A percentile compares a stretch with the other conserved stretches of the same genome.
These are phyloP conservation scores for Cochlearia excelsa DNA, from an alignment of 345 rosid genomes.

Conservation along the genomic window DNA sequence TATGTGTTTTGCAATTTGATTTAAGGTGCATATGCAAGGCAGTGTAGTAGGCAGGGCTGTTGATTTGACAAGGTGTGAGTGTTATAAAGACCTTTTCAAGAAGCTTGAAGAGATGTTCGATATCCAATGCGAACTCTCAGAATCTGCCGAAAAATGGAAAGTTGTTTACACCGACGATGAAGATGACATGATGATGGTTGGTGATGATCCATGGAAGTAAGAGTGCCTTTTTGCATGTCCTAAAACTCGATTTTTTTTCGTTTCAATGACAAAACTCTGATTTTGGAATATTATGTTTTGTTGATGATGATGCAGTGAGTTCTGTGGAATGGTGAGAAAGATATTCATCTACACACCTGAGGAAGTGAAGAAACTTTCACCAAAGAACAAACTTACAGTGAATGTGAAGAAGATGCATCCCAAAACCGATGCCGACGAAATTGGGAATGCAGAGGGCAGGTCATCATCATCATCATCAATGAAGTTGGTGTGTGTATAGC, in stretches of 20 bases:
- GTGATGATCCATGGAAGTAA: conserved; percentile 99
- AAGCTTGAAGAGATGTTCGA: conserved; percentile 94
- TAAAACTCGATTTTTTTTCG: no score
- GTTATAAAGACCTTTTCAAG: conserved; percentile 71
- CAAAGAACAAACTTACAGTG: conserved; percentile 61
- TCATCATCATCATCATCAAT: conserved; percentile 39
- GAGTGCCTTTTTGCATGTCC: conserved; percentile 25
- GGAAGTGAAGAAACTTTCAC: conserved; percentile 80
- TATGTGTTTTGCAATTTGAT: not conserved
- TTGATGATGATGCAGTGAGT: conserved; percentile 57
- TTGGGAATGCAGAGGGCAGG: conserved; percentile 58
- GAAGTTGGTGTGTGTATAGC: no score
- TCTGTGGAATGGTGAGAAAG: conserved; percentile 93
- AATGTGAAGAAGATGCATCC: conserved; percentile 21
- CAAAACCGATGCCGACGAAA: conserved; percentile 45
- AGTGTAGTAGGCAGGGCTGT: conserved; percentile 97
- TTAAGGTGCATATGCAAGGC: conserved; percentile 97
- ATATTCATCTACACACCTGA: conserved; percentile 83
- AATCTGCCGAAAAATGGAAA: conserved; percentile 77
- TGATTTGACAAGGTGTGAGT: conserved; percentile 68
- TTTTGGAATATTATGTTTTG: not conserved
- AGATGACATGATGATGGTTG: conserved; percentile 99
- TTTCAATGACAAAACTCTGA: no score
- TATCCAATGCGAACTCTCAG: conserved; percentile 72
- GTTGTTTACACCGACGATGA: conserved; percentile 95